Evolutionary conservation across 768 basidiomycete species (phyloP), one percentile per base, ranked within the genome.

Genomic region (Rhodotorula babjevae): DNA sequence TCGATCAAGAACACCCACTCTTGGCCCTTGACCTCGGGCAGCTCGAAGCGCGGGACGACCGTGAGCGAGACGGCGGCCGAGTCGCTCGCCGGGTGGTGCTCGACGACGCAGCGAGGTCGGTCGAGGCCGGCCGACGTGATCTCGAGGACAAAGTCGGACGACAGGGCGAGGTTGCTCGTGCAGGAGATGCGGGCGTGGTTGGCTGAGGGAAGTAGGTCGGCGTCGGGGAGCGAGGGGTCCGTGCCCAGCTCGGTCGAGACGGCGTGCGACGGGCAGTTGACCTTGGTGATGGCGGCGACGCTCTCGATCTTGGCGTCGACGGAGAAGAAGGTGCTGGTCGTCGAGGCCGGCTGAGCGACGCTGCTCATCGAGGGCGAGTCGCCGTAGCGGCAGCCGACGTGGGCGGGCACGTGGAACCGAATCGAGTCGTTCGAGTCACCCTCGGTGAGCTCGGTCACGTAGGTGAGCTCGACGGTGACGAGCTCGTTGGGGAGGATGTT

Each of bases 1-100:
- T 89, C 87, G 19, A 89, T 80, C 14, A 89, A 67, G 71, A 89
- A 89, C 0, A 89, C 80, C 66, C 85, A 88, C 68, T 88, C 87
- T 33, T 74, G 69, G 2, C 27, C 40, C 19, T 27, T 69, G 2
- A 86, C 76, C 2, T 82, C 81, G 2, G 83, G 83, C 8, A 86
- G 75, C 29, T 81, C 77, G 69, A 85, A 84, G 56, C 83, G 84
- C 2, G 87, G 87, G 9, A 88, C 83, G n/a, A 88, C 77, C 0
- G 84, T 85, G 47, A 87, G 77, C 53, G 64, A 47, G 61, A 71
- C 40, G 85, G 86, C 80, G 18, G 87, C 79, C 0, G 86, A 86
- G 3, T 86, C 76, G 1, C 84, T 84, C 53, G 80, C 74, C 1
- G 65, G 69, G 55, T 71, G 64, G 9, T 23, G 15, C 52, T 71